Conservation (phyloP, 257 asterid species). For the Solanum rostratum region DNA sequence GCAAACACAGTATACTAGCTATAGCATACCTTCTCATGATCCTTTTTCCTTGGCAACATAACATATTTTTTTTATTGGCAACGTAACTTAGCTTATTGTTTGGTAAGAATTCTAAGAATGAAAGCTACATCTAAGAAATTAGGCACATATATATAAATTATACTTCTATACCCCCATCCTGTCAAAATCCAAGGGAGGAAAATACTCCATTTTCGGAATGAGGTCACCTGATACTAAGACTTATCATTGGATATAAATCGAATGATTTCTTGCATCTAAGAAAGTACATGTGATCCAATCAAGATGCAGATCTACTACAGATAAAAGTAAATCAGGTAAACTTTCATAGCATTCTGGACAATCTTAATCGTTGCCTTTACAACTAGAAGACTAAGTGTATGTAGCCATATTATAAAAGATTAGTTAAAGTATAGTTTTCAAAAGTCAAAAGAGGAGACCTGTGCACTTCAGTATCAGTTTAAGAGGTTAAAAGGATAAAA, state of each 20-base stretch:
- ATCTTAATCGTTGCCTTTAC: neutral
- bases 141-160: neutral
- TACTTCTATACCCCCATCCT: neutral
- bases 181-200: neutral
- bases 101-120: neutral
- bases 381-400: neutral
- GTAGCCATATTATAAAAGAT: neutral
- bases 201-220: neutral
- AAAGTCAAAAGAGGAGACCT: neutral
- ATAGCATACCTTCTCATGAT: neutral
- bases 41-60: neutral
- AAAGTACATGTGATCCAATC: neutral
- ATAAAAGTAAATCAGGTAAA: neutral
- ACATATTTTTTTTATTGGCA: no score
- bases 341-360: neutral
- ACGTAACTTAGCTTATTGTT: neutral
- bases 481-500: neutral
- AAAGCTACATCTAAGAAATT: neutral
- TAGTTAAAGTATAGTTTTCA: neutral
- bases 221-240: neutral
- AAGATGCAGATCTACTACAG: neutral
- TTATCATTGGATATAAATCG: neutral
- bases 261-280: neutral
- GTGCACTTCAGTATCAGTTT: neutral
- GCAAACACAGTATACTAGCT: neutral